phyloP scores from a whole-genome alignment of 306 rosid species.

The Vigna nakashimae region DNA sequence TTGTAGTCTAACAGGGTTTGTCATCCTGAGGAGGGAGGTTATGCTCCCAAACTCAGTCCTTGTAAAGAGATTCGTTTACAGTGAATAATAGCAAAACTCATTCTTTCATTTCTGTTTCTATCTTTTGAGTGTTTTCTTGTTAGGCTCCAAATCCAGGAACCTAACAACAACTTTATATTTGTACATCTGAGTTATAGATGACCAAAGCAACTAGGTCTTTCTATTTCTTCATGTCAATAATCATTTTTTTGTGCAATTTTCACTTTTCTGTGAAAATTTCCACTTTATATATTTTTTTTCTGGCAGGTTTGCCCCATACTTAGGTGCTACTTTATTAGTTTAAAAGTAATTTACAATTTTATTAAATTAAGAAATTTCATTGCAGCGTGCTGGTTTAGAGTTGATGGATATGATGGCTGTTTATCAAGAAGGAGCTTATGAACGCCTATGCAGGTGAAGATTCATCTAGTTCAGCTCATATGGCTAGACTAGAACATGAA shows the following conservation, averaged over 20 bases:
- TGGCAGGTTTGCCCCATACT: constrained; percentile 16
- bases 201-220: constrained; percentile 7
- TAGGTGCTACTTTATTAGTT: constrained; percentile 22
- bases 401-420: constrained; percentile 99
- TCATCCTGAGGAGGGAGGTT: too few relatives aligned
- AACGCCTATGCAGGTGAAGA: constrained; percentile 91
- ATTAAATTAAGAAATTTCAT: constrained; percentile 44
- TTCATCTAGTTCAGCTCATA: constrained; percentile 35
- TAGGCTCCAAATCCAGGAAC: too few relatives aligned
- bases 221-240: constrained; percentile 14
- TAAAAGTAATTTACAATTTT: constrained; percentile 19
- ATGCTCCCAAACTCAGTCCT: too few relatives aligned
- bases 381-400: constrained; percentile 96
- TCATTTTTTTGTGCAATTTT: constrained; percentile 9
- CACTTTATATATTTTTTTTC: constrained; percentile 27
- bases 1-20: too few relatives aligned
- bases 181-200: background rate
- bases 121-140: too few relatives aligned
- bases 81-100: too few relatives aligned
- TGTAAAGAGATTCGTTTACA: too few relatives aligned
- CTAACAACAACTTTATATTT: background rate
- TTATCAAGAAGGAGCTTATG: constrained; percentile 98
- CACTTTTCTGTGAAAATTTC: constrained; percentile 2
- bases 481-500: constrained; percentile 21
- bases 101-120: too few relatives aligned